Base-by-base conservation (phyloP, 208 protist species). In the Leishmania arabica region DNA sequence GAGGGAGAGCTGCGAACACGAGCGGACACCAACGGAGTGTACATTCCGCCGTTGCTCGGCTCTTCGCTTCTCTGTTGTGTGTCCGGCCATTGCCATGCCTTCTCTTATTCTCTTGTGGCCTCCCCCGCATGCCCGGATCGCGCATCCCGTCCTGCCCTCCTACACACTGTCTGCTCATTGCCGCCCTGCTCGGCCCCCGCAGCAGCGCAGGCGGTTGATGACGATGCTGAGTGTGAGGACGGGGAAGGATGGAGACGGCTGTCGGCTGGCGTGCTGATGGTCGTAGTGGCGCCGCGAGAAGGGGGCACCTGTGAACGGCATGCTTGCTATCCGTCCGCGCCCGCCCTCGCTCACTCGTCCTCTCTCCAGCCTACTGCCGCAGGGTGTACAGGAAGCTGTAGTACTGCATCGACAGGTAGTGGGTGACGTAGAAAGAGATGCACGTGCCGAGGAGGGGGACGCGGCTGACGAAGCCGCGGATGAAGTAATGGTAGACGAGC, bases 301-400 rank as follows among this genome's bases (percentile, higher is more conserved):
- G 31, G 37, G 40, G 40, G 56, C 56, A 31, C 7, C 56, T 31
- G 24, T 34, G 65, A 42, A n/a, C 19, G 65, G 11, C 21, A 17
- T 49, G 42, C 45, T 51, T 19, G 68, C 6, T 37, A 31, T 24
- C 27, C 34, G 2, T 72, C 42, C 27, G 40, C 49, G 31, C 40
- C 15, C 15, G 15, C 31, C 2, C 27, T 58, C 47, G n/a, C 60
- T 37, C n/a, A 1, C 47, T 56, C 47, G 15, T 17, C 27, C 24
- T 53, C 27, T 47, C 24, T 56, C 40, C n/a, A n/a, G 11, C 47
- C 71, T 91, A 94, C 79, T 95, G 80, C 53, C 90, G 87, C 19
- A 96, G 75, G 17, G 91, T 90, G 79, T 96, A 97, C 49, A 96
- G 88, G 78, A 97, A 96, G 56, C 88, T 94, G 87, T 93, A 95